These are phyloP conservation scores for Talaromyces pinophilus DNA, from an alignment of 2,329 filamentous ascomycete genomes.

Conservation along the genomic window DNA sequence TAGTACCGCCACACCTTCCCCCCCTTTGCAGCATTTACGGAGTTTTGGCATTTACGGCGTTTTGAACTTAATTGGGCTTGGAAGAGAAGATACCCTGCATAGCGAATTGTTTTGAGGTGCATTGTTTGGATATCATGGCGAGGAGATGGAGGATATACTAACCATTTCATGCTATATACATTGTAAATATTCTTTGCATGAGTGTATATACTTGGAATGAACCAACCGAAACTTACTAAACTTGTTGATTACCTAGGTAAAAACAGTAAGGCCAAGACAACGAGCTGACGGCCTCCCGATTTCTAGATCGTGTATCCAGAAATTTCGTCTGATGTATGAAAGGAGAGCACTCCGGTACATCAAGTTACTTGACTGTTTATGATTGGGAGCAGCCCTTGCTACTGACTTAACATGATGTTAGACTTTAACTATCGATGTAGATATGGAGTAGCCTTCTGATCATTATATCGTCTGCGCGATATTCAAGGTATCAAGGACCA, in stretches of 20 bases:
- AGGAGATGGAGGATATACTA: neutral
- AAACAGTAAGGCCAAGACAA: neutral
- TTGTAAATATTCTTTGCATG: slow-evolving; percentile 16
- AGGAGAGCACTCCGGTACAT: neutral
- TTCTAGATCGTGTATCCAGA: neutral
- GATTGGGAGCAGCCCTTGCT: neutral
- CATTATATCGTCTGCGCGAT: neutral
- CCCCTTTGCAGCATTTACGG: neutral
- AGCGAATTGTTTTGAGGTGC: neutral
- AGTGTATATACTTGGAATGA: slow-evolving; percentile 16
- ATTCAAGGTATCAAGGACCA: neutral
- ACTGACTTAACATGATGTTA: neutral
- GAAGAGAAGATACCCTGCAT: slow-evolving; percentile 18
- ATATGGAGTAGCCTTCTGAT: neutral
- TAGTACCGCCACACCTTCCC: neutral
- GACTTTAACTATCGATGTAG: neutral
- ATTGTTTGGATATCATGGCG: neutral
- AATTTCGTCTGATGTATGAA: neutral
- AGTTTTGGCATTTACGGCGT: slow-evolving; percentile 6
- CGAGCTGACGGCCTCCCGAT: neutral
- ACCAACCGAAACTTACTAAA: slow-evolving; percentile 15
- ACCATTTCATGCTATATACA: slow-evolving; percentile 11
- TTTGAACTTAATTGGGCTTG: neutral
- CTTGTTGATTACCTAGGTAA: neutral
- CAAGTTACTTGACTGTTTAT: neutral